These are phyloP conservation scores for Ceratonia siliqua DNA, from an alignment of 306 rosid genomes.

Conservation along the genomic window DNA sequence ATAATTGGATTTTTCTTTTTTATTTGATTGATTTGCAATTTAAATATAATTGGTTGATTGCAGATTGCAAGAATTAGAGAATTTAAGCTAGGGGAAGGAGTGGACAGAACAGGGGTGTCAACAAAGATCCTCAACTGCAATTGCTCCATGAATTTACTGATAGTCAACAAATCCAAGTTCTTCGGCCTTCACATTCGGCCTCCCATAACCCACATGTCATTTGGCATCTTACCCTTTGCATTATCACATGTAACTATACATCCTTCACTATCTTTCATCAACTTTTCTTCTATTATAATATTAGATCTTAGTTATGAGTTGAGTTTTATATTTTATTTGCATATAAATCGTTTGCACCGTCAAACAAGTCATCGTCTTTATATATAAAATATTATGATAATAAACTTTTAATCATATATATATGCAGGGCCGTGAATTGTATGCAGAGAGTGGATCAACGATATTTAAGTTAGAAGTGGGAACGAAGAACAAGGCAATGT, in stretches of 20 bases:
- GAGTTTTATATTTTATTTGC: no score
- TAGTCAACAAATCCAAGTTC: conserved; percentile 80
- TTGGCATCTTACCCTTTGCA: conserved; percentile 72
- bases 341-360: no score
- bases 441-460: conserved; percentile 70
- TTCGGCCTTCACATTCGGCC: conserved; percentile 83
- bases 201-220: conserved; percentile 60
- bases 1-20: no score
- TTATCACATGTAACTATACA: conserved; percentile 49
- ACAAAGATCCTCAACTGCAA: conserved; percentile 73
- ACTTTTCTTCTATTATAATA: no score
- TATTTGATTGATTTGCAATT: no score
- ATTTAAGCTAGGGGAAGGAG: conserved; percentile 84
- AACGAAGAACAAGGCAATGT: conserved; percentile 63
- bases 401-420: no score
- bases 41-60: background rate
- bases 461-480: conserved; percentile 48
- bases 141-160: conserved; percentile 56
- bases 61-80: conserved; percentile 61
- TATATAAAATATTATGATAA: no score
- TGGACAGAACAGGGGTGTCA: conserved; percentile 79
- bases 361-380: no score
- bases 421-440: conserved; percentile 56
- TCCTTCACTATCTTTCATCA: background rate
- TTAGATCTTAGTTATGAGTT: no score